A percentile compares a stretch with the other conserved stretches of the same genome.
phyloP scores from a whole-genome alignment of 169 alveolate species.

The Plasmodium fragile region DNA sequence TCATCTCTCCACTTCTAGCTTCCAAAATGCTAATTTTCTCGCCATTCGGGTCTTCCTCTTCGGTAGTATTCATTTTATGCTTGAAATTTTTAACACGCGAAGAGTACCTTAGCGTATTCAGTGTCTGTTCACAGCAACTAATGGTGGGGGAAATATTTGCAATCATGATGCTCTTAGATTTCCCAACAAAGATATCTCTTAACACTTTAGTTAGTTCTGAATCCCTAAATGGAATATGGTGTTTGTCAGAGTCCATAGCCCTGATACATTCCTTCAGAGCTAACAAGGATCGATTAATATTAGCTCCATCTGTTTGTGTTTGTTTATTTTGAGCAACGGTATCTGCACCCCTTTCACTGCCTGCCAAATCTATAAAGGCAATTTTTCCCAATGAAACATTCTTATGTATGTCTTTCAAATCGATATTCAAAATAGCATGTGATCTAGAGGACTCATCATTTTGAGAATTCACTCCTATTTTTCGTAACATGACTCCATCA shows the following conservation, averaged over 20 bases:
- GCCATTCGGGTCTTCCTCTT: constrained; percentile 47
- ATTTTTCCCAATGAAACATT: constrained; percentile 91
- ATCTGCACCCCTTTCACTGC: constrained; percentile 99
- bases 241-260: constrained; percentile 98
- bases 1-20: background rate
- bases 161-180: constrained; percentile 97
- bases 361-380: constrained; percentile 98
- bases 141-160: constrained; percentile 98
- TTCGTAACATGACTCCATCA: constrained; percentile 91
- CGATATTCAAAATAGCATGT: constrained; percentile 98
- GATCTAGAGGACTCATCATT: constrained; percentile 98
- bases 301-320: constrained; percentile 99
- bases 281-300: constrained; percentile 97
- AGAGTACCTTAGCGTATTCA: constrained; percentile 98
- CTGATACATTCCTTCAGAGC: constrained; percentile 99
- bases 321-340: constrained; percentile 95
- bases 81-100: constrained; percentile 96
- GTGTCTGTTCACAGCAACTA: constrained; percentile 97
- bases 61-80: constrained; percentile 78
- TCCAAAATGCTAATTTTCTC: constrained; percentile 46
- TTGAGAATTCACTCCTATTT: constrained; percentile 97
- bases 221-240: constrained; percentile 99
- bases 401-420: constrained; percentile 88
- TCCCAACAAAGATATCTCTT: constrained; percentile 96
- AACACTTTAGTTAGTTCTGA: constrained; percentile 96